Evolutionary conservation across 2,329 filamentous ascomycete species (phyloP).

Genomic region (Paecilomyces formosus): DNA sequence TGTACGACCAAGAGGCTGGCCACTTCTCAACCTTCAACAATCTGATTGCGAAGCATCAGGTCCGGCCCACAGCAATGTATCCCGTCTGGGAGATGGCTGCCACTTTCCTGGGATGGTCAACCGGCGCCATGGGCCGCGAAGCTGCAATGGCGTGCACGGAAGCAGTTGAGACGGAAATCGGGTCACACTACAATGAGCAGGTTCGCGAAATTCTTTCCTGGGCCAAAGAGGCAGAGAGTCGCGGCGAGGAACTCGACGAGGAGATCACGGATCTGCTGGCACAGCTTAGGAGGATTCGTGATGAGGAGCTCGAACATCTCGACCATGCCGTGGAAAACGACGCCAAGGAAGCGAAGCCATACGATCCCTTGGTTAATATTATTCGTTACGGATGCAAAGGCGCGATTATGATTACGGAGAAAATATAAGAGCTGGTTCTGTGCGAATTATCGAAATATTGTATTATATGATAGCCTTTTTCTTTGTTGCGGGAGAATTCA

Average conservation of each 20-base stretch:
- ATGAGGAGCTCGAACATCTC: conserved; percentile 94
- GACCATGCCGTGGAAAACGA: conserved; percentile 94
- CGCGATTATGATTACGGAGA: conserved; percentile 76
- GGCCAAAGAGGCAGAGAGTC: conserved; percentile 64
- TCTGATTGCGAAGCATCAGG: conserved; percentile 74
- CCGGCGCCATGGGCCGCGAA: conserved; percentile 80
- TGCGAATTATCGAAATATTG: not conserved
- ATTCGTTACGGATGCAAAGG: conserved; percentile 86
- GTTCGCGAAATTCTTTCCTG: conserved; percentile 76
- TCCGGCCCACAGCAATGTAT: conserved; percentile 88
- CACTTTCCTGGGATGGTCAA: conserved; percentile 78
- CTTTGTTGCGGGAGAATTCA: not conserved
- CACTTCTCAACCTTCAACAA: conserved; percentile 82
- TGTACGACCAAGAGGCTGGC: conserved; percentile 92
- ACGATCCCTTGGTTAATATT: conserved; percentile 78
- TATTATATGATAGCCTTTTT: not conserved
- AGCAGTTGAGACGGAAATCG: conserved; percentile 97
- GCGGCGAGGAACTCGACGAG: conserved; percentile 71
- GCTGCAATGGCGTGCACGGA: conserved; percentile 98
- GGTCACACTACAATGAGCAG: conserved; percentile 90
- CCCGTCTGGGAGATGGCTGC: conserved; percentile 80
- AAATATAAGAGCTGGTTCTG: conserved; percentile 24
- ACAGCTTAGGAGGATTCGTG: conserved; percentile 74
- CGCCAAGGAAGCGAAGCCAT: conserved; percentile 79
- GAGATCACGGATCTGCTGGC: conserved; percentile 67